These are phyloP conservation scores for Allantophomopsis lycopodina DNA, from an alignment of 2,329 filamentous ascomycete species.

Conservation along the genomic window DNA sequence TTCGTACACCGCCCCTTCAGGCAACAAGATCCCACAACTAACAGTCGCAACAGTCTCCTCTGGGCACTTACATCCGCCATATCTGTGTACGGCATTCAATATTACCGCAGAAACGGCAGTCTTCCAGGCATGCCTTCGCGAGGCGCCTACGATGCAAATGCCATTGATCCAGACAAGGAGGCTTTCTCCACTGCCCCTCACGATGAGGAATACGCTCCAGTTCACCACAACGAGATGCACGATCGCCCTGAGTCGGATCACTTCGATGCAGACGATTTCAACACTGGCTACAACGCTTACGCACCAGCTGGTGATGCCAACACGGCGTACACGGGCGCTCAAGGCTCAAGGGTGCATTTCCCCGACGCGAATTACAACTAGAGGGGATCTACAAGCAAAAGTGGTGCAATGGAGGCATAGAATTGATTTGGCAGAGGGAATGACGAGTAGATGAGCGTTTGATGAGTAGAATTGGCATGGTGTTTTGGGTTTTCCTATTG, in stretches of 20 bases:
- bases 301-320: conserved; percentile 10
- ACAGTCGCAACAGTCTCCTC: conserved; percentile 29
- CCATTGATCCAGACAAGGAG: conserved; percentile 54
- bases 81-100: conserved; percentile 45
- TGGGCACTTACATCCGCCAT: conserved; percentile 38
- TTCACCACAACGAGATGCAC: conserved; percentile 36
- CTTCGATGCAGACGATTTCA: conserved; percentile 14
- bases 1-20: too few species aligned
- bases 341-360: conserved; percentile 26
- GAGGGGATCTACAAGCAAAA: conserved; percentile 19
- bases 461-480: too few species aligned
- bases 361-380: conserved; percentile 36
- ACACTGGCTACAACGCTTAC: conserved; percentile 29
- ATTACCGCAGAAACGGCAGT: conserved; percentile 46
- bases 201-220: conserved; percentile 51
- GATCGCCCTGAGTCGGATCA: conserved; percentile 9
- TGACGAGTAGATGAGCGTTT: too few species aligned
- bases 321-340: conserved; percentile 16
- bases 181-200: conserved; percentile 56
- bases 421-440: too few species aligned
- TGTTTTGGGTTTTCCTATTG: too few species aligned
- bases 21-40: too few species aligned
- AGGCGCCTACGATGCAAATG: conserved; percentile 25
- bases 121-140: conserved; percentile 32
- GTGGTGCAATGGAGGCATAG: background rate